Evolutionary conservation across 2,329 filamentous ascomycete species (phyloP), one percentile per base, ranked within the genome.

Genomic region (Peltaster fructicola): DNA sequence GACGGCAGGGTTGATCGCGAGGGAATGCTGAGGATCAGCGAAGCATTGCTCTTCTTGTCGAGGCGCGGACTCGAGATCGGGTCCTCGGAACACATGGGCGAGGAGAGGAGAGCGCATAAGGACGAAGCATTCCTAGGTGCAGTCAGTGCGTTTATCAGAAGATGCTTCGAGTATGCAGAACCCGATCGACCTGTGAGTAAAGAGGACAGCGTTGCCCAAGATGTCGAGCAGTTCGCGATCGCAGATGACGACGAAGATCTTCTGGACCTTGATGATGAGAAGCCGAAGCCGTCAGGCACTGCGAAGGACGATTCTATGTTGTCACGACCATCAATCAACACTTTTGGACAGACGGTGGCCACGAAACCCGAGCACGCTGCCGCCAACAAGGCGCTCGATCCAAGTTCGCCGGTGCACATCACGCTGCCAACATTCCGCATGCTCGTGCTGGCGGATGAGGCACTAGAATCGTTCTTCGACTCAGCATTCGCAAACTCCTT

Each of bases 161-260:
- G 88, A 30, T 98, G 88, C 51, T 98, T 98, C 37, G 88, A 98
- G 52, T 98, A 98, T 44, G 88, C 88, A 5, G 88, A 98, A 44
- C 85, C 88, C 1, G 85, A 90, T 43, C 74, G 20, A 34, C 41
- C 23, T 26, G 44, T 17, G 25, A 42, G 25, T 10, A 34, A 39
- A 14, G 34, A 35, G 17, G 41, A 47, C 21, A 43, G 50, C 8
- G 17, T 38, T 15, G 31, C 40, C 3, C 41, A 50, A 6, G 47
- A 51, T 22, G 38, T 67, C 6, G 58, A 59, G 31, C 63, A 75
- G 3, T 88, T 91, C 49, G 64, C 68, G 11, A 78, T 91, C 34
- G 79, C 74, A 1, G 76, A 81, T 30, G 73, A 77, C 17, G 68
- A 71, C 5, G 37, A 38, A 17, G 65, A 75, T 39, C 60, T 81